These are phyloP conservation scores for Dalbergia cochinchinensis DNA, from an alignment of 306 rosid genomes.

Conservation along the genomic window DNA sequence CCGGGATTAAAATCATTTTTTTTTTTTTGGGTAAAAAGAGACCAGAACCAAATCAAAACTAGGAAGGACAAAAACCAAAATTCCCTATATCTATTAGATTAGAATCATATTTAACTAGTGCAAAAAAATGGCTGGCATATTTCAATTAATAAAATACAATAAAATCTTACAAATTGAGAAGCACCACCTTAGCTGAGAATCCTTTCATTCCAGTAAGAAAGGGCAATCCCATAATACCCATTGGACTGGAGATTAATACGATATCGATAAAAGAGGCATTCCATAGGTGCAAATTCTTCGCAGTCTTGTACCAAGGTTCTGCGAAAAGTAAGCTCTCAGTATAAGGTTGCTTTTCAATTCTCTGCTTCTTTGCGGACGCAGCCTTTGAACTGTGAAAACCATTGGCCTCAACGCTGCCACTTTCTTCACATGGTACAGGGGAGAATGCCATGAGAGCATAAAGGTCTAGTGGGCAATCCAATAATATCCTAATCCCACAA, in stretches of 20 bases:
- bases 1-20: too few species aligned
- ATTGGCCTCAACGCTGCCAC: conserved; percentile 27
- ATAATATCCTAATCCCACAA: conserved; percentile 77
- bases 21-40: too few species aligned
- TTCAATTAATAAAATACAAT: conserved; percentile 16
- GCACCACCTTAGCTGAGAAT: conserved; percentile 79
- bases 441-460: conserved; percentile 80
- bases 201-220: conserved; percentile 77
- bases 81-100: too few species aligned
- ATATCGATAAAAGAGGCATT: conserved; percentile 71
- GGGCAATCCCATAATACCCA: conserved; percentile 89
- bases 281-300: conserved; percentile 68
- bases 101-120: too few species aligned
- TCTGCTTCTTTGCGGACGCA: conserved; percentile 53
- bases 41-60: too few species aligned
- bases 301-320: conserved; percentile 89
- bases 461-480: conserved; percentile 89
- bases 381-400: conserved; percentile 36
- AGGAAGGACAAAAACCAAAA: too few species aligned
- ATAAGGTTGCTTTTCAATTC: conserved; percentile 60
- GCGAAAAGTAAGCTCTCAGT: conserved; percentile 62
- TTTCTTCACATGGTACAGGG: conserved; percentile 59
- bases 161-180: conserved; percentile 13
- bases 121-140: not conserved
- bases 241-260: conserved; percentile 82